Base-by-base conservation (phyloP, 1,284 basidiomycete species). In the Cutaneotrichosporon dermatis region DNA sequence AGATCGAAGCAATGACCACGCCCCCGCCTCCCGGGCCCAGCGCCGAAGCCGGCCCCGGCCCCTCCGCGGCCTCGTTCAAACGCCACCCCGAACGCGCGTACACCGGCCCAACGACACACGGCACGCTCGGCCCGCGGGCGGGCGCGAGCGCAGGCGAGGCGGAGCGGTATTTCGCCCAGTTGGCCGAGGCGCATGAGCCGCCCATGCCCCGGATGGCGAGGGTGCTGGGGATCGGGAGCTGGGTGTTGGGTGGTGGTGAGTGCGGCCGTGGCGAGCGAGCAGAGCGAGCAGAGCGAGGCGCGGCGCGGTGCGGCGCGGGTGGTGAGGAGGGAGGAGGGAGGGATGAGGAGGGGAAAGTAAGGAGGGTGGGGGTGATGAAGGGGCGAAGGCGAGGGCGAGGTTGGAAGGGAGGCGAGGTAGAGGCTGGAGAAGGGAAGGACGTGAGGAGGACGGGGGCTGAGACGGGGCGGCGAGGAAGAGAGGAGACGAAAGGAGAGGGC, bases 181-280 rank as follows among this genome's bases (percentile, higher is more conserved):
- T 61, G 49, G 46, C 53, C 25, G 56, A 58, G 50, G 49, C 43
- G 7, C 36, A 15, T 7, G 40, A 41, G 13, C 60, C 54, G 44
- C 57, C 49, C 34, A 35, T 62, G 42, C 45, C 54, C 33, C 44
- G 58, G 8, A 35, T 43, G 16, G 25, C 42, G 25, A 46, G 59
- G 44, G 15, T 45, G 36, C 48, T 51, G 13, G 46, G 49, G 6
- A 60, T 72, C 16, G 73, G 69, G 10, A 68, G 72, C 6, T 76
- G 74, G 74, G 59, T 70, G 2, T 42, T 62, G 6, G 69, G 71
- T 33, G 64, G 63, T 35, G 51, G 71, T 73, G 63, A 64, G 71
- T 49, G 15, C 9, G 42, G 36, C 12, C 57, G 37, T 42, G 56
- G 48, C 36, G 57, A 43, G 25, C 11, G 25, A 15, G 49, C 12